Evolutionary conservation across 805 yeast species (phyloP).

Genomic region (Cyberlindnera meyerae): DNA sequence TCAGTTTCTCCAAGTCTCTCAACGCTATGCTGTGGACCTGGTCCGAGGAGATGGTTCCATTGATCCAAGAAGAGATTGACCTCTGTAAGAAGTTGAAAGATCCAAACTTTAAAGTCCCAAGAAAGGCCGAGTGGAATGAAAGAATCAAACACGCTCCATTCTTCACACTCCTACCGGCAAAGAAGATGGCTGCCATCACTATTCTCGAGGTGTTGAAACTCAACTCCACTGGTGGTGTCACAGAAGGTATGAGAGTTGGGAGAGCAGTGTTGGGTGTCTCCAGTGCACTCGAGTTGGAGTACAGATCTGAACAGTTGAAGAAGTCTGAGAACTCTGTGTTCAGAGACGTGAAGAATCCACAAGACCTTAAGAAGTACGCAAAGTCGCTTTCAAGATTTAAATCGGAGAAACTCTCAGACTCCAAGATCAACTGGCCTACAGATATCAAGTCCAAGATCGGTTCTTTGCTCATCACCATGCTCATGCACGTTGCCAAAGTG

Average conservation of each 20-base stretch:
- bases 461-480: slow-evolving; percentile 65
- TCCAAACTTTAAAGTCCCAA: slow-evolving; percentile 12
- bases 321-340: slow-evolving; percentile 51
- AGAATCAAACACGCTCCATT: slow-evolving; percentile 72
- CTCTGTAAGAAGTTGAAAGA: slow-evolving; percentile 44
- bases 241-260: slow-evolving; percentile 80
- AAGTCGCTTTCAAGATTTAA: slow-evolving; percentile 29
- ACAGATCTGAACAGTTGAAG: slow-evolving; percentile 61
- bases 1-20: slow-evolving; percentile 49
- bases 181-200: slow-evolving; percentile 77
- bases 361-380: slow-evolving; percentile 25
- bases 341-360: slow-evolving; percentile 42
- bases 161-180: slow-evolving; percentile 64
- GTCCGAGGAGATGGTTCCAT: slow-evolving; percentile 70
- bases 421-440: slow-evolving; percentile 49
- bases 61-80: slow-evolving; percentile 60
- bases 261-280: slow-evolving; percentile 80
- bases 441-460: slow-evolving; percentile 69
- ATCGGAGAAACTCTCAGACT: slow-evolving; percentile 31
- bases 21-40: slow-evolving; percentile 80
- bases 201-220: slow-evolving; percentile 75
- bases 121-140: slow-evolving; percentile 29
- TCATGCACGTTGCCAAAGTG: slow-evolving; percentile 79
- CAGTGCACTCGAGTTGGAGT: slow-evolving; percentile 78
- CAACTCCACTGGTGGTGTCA: slow-evolving; percentile 68